These are phyloP conservation scores for Tolypocladium amazonense DNA, from an alignment of 2,329 filamentous ascomycete genomes.

Conservation along the genomic window DNA sequence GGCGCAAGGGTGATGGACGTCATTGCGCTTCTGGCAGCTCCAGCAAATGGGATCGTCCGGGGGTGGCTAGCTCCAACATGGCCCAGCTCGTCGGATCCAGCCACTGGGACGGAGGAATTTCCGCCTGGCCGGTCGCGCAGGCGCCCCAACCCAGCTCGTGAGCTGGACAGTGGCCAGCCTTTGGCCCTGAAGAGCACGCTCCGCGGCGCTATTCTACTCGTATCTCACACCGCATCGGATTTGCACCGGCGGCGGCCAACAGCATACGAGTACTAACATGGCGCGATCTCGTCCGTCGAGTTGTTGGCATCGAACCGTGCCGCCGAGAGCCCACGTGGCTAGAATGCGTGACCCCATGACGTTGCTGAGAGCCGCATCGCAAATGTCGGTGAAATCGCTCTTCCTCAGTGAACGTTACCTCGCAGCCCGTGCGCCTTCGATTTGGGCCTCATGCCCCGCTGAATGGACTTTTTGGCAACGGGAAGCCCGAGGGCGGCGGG, in stretches of 20 bases:
- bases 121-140: neutral
- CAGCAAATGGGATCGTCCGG: constrained; percentile 4
- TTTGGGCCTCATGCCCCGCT: neutral
- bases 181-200: neutral
- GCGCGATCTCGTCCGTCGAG: neutral
- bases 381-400: neutral
- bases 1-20: constrained; percentile 4
- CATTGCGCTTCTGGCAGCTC: constrained; percentile 4
- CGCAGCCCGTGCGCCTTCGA: neutral
- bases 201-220: neutral
- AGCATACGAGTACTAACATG: neutral
- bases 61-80: neutral
- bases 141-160: neutral
- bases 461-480: neutral
- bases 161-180: neutral
- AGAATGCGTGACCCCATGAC: neutral
- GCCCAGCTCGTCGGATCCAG: constrained; percentile 6
- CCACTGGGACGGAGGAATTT: neutral
- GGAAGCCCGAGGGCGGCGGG: neutral
- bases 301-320: neutral
- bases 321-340: neutral
- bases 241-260: neutral
- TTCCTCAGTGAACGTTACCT: neutral
- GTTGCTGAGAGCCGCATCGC: neutral
- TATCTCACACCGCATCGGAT: neutral